Evolutionary conservation across 345 rosid species (phyloP).

Genomic region (Eucalyptus sp.): DNA sequence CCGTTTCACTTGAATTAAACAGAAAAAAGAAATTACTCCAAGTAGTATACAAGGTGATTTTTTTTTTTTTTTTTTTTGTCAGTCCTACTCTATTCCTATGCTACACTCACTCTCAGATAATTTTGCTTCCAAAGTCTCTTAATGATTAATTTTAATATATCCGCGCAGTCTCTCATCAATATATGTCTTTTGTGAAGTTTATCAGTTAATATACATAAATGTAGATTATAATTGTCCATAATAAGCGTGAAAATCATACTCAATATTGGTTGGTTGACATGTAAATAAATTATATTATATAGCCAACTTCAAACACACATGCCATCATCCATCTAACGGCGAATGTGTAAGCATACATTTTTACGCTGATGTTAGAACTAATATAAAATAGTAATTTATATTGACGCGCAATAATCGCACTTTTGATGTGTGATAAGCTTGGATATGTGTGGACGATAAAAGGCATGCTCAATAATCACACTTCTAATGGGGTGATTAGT

Average conservation of each 20-base stretch:
- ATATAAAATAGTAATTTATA: too few relatives aligned
- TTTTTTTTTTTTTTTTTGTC: too few relatives aligned
- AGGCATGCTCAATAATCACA: neutral
- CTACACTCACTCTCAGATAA: too few relatives aligned
- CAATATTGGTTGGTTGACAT: neutral
- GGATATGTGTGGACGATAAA: accelerated
- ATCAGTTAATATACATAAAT: accelerated
- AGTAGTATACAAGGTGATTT: neutral
- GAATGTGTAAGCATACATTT: neutral
- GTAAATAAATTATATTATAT: neutral
- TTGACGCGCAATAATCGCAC: accelerated
- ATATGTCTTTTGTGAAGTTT: neutral
- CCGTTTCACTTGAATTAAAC: neutral
- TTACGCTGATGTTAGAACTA: accelerated
- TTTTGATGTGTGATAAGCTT: neutral
- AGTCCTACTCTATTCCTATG: too few relatives aligned
- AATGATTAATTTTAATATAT: neutral
- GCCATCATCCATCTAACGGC: accelerated
- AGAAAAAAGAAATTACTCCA: neutral
- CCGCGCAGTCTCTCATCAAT: accelerated
- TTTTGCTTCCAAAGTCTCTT: neutral
- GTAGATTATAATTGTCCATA: neutral
- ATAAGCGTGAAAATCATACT: neutral
- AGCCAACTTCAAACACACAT: neutral
- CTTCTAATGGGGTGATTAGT: neutral